Conservation (phyloP, 257 asterid genomes). For the Forsythia suspensa region DNA sequence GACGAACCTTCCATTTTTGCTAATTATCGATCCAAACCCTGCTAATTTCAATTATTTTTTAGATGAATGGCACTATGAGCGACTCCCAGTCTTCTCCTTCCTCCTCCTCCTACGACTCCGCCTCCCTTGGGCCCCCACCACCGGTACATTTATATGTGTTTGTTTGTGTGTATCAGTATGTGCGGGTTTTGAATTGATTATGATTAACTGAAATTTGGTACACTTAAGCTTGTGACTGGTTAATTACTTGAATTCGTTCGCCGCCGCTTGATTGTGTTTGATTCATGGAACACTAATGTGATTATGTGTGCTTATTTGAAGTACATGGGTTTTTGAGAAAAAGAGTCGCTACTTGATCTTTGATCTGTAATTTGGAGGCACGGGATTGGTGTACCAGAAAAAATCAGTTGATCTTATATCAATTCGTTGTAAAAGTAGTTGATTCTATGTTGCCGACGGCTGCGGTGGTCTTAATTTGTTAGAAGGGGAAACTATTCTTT, state of each 20-base stretch:
- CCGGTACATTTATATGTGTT: constrained; percentile 27
- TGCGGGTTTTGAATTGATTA: neutral
- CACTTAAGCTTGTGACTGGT: constrained; percentile 8
- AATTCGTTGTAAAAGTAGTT: neutral
- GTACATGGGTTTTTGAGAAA: neutral
- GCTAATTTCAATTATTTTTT: neutral
- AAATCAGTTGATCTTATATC: neutral
- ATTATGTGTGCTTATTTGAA: neutral
- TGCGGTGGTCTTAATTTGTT: too few species aligned
- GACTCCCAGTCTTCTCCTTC: constrained; percentile 45
- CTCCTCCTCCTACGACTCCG: constrained; percentile 56
- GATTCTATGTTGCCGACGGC: neutral
- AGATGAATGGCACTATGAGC: constrained; percentile 32
- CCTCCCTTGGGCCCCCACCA: constrained; percentile 48
- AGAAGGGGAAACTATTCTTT: neutral
- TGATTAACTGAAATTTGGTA: constrained; percentile 15
- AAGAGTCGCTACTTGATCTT: neutral
- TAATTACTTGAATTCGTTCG: neutral
- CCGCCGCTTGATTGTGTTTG: neutral
- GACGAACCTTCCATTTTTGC: neutral
- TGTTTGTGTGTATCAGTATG: neutral
- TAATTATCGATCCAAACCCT: constrained; percentile 22
- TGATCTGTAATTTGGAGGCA: neutral
- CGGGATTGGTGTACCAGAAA: neutral
- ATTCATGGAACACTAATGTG: neutral